Evolutionary conservation across 345 rosid genomes (phyloP), one percentile per base, ranked within the genome.

Genomic region (Linum usitatissimum): DNA sequence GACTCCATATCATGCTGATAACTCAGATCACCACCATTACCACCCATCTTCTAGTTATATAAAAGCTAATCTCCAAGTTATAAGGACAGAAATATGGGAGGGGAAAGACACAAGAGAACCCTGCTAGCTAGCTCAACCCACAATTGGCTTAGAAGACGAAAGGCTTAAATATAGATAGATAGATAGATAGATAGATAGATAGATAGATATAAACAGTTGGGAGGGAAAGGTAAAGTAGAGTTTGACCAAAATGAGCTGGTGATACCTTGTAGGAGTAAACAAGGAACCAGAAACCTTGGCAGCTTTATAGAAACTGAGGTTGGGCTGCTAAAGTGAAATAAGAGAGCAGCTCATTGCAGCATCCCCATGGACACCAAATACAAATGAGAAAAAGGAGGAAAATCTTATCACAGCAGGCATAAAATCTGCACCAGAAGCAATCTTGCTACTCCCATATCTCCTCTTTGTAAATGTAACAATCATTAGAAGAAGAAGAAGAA

Each of bases 241-340:
- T 79, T 80, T 78, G 84, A 71, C 83, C 81, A 78, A 72, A 72
- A 56, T 57, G 70, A 71, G 83, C 64, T 66, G 76, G 77, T 76
- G 81, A 75, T 79, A 71, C 80, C 84, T 77, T 78, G 82, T 78
- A 83, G 79, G 83, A 78, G 84, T 84, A 74, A 80, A 77, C 83
- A 77, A 83, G 83, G 75, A 86, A 81, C 81, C 81, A 81, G 68
- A 70, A 81, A 72, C 71, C 55, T 78, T 67, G 73, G 80, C 75
- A 78, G 91, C 82, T 82, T 83, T 88, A 86, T 77, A 80, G 82
- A 72, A 83, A 73, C 68, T 73, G 23, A 28, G 21, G 21, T 55
- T 18, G 64, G 59, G 77, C 56, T 69, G 77, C 66, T 74, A 83
- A 85, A 76, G 83, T 42, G 38, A 75, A 80, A 79, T n/a, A 72